These are phyloP conservation scores for Aureobasidium sp. DNA, from an alignment of 2,329 filamentous ascomycete species.

Conservation along the genomic window DNA sequence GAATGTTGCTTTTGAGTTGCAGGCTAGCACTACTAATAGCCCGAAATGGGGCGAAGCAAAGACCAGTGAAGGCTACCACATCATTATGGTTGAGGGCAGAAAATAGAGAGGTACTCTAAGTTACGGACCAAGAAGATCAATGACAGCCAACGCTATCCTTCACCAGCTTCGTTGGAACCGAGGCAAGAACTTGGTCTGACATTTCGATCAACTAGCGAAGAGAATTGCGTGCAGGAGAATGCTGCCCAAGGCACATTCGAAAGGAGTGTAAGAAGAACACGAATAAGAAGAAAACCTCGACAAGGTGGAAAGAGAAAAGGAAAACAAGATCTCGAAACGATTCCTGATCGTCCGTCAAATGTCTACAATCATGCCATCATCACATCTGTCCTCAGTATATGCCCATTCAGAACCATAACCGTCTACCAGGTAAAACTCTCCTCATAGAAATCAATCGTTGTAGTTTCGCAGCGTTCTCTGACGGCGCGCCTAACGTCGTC, in stretches of 20 bases:
- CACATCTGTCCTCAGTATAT: not conserved
- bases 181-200: not conserved
- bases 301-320: not conserved
- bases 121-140: not conserved
- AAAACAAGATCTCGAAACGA: not conserved
- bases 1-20: conserved; percentile 60
- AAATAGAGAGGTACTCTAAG: conserved; percentile 32
- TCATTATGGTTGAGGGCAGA: conserved; percentile 67
- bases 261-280: conserved; percentile 10
- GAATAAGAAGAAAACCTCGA: not conserved
- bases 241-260: not conserved
- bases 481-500: conserved; percentile 66
- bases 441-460: conserved; percentile 68
- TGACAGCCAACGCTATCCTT: not conserved
- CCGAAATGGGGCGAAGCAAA: conserved; percentile 63
- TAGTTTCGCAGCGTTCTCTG: conserved; percentile 53
- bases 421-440: conserved; percentile 61
- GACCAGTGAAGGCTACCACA: conserved; percentile 69
- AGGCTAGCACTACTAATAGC: conserved; percentile 53
- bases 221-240: not conserved
- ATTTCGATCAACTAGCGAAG: not conserved
- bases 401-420: not conserved
- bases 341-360: not conserved
- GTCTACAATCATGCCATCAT: not conserved
- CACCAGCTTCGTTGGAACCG: not conserved